Percentiles rank a stretch among this genome's conserved stretches.
These are phyloP conservation scores for Trichoderma gamsii DNA, from an alignment of 495 filamentous ascomycete genomes.

Conservation along the genomic window DNA sequence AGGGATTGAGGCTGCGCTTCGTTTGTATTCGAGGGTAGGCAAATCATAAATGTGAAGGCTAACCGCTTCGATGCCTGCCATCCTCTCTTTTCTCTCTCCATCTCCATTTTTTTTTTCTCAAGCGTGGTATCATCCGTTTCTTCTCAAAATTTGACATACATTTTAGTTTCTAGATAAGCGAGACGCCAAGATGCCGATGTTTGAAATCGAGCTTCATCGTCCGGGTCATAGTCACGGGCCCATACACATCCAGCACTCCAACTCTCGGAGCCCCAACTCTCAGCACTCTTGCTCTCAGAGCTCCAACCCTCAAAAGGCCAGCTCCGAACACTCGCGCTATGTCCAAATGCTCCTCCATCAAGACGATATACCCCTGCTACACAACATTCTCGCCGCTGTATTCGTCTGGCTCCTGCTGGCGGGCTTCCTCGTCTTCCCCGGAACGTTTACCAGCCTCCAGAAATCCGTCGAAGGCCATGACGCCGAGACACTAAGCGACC, in stretches of 20 bases:
- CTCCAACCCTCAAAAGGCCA: neutral
- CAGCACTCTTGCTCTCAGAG: neutral
- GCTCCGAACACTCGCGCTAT: conserved; percentile 27
- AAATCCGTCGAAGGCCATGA: neutral
- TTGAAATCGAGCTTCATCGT: neutral
- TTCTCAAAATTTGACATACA: neutral
- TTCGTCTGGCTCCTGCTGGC: conserved; percentile 35
- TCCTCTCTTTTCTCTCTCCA: neutral
- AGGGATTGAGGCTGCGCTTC: neutral
- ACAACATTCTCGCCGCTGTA: conserved; percentile 30
- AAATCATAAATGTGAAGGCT: conserved; percentile 12
- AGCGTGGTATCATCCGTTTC: neutral
- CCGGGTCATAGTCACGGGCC: neutral
- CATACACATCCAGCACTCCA: neutral
- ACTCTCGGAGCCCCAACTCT: neutral
- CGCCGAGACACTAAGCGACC: neutral
- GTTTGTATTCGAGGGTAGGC: neutral
- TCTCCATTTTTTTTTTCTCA: neutral
- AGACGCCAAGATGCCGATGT: neutral
- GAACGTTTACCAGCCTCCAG: conserved; percentile 29
- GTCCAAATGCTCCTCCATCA: conserved; percentile 35
- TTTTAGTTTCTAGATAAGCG: neutral
- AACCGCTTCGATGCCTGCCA: neutral
- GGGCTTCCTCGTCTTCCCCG: conserved; percentile 39
- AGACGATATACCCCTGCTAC: conserved; percentile 31